phyloP scores from a whole-genome alignment of 2,329 filamentous ascomycete species.

The Hymenoscyphus scutula region DNA sequence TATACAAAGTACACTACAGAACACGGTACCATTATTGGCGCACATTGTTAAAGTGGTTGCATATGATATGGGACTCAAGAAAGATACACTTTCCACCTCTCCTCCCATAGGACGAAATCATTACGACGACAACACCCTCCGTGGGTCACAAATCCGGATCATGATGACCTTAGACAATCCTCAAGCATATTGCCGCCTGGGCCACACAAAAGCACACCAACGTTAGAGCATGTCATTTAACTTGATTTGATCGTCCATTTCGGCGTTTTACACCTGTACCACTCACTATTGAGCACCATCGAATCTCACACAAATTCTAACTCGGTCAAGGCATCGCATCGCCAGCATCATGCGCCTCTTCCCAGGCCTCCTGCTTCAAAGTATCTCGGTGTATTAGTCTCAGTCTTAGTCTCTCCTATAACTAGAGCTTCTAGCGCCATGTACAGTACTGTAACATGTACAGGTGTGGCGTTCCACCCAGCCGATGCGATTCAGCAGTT shows the following conservation, averaged over 20 bases:
- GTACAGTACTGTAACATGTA: not conserved
- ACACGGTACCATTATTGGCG: not conserved
- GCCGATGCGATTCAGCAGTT: not conserved
- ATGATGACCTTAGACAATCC: not conserved
- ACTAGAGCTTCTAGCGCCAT: not conserved
- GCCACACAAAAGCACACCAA: not conserved
- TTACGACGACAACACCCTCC: not conserved
- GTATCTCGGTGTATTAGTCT: not conserved
- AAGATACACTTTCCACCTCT: not conserved
- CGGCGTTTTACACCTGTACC: conserved; percentile 22
- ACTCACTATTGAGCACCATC: not conserved
- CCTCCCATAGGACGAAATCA: not conserved
- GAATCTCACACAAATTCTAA: not conserved
- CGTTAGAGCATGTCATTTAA: not conserved
- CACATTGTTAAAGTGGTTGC: not conserved
- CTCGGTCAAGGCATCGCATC: not conserved
- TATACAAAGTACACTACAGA: not conserved
- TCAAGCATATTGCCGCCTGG: not conserved
- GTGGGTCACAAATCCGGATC: not conserved
- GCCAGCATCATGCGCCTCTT: not conserved
- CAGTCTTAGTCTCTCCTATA: no score
- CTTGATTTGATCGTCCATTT: conserved; percentile 24
- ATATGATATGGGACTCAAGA: no score
- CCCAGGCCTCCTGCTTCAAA: no score
- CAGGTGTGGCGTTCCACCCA: not conserved